Evolutionary conservation across 805 yeast species (phyloP), one percentile per base, ranked within the genome.

Genomic region (Suhomyces vadensis): DNA sequence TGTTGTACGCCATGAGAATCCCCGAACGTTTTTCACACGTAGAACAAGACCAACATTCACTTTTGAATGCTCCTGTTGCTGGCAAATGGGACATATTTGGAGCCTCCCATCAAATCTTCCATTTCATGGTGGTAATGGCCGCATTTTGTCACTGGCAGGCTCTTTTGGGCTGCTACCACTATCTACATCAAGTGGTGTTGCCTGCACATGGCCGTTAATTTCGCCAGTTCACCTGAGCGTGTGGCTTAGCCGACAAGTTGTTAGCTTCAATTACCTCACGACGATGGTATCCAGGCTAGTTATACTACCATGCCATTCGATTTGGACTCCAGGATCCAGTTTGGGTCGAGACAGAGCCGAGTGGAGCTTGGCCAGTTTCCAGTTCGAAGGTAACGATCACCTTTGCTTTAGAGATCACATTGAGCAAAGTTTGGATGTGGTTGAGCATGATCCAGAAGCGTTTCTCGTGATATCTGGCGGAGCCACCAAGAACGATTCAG

Each of bases 31-130:
- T 71, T 33, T 55, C 63, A 1, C 65, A 66, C 46, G 37, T 48
- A 2, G 65, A 62, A 7, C 53, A 56, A 23, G 51, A 51, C 26
- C 57, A 51, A 24, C 39, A 44, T 3, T 29, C 22, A 5, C 45
- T 54, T 31, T 38, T 51, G 6, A 39, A 27, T 5, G 41, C 35
- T 5, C 52, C 56, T 2, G 13, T 44, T 8, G 44, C 54, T 1
- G 73, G 72, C 2, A 52, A 31, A 16, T 86, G 75, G 58, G 96
- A 88, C 53, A 55, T 79, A 8, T 74, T 79, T 63, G 95, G 95
- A 1, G 85, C 86, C 52, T 85, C 95, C 5, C 97, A 89, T 60
- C 96, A 89, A 58, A 74, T 89, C 7, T 88, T 89, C 58, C 96
- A 88, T 60, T 63, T 85, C 7, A 62, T 85, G 54, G 95, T 88